Evolutionary conservation across 2,329 filamentous ascomycete genomes (phyloP), one percentile per base, ranked within the genome.

Genomic region (Alternaria novae-zelandiae): DNA sequence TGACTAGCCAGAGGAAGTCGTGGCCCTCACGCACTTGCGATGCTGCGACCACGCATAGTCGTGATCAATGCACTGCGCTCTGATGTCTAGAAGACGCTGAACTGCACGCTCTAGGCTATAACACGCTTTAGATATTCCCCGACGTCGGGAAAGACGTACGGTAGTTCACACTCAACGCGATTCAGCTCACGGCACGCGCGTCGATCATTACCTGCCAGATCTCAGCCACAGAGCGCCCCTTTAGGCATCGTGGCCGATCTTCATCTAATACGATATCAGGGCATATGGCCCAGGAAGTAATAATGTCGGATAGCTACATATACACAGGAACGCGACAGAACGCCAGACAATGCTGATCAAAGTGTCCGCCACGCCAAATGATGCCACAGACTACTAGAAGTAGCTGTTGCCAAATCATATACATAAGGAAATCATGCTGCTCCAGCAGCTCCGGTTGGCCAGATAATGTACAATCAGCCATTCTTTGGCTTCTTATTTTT

Each of bases 401-500:
- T 21, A 45, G 54, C 36, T 45, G 51, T 28, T 32, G 50, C 54
- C 49, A 54, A 26, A 43, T 25, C 41, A 64, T 66, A 61, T 61
- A 66, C 54, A 57, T 26, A 55, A 54, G 21, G 13, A 41, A 45
- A 59, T 28, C 58, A 49, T 57, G 43, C 25, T 5, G n/a, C 30
- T 17, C 43, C 20, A 49, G 41, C 49, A 32, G n/a, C 26, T 43
- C 17, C 28, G 15, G 8, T 32, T 41, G 30, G 12, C 45, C 46
- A n/a, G 41, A 6, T 47, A 4, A 32, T 63, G n/a, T 46, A 47
- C 10, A n/a, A 26, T 51, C 55, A 78, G 20, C 73, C 71, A 20
- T 61, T 74, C 54, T 63, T 70, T 9, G 74, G 74, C 66, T 77
- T 79, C 49, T 66, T 71, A 7, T 66, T 67, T 13, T 70, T 67